phyloP scores from a whole-genome alignment of 345 rosid species.

The Firmiana major region DNA sequence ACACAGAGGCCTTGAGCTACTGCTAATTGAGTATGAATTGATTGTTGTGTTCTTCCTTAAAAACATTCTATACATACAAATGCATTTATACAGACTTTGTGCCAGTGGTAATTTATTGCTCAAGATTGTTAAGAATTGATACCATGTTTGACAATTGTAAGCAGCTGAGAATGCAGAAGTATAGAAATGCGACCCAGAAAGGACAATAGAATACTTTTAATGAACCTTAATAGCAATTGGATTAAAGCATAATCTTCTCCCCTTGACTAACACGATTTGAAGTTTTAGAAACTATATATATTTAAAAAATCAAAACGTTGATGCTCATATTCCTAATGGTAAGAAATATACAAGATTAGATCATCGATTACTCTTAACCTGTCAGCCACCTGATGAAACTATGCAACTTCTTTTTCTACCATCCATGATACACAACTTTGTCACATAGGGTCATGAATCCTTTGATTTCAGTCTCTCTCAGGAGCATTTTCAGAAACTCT shows the following conservation, averaged over 20 bases:
- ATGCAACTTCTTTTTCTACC: conserved; percentile 4
- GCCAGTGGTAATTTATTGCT: no score
- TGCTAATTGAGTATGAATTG: not conserved
- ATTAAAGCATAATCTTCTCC: not conserved
- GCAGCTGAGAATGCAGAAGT: no score
- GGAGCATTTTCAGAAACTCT: conserved; percentile 67
- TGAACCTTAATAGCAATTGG: not conserved
- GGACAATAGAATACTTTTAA: not conserved
- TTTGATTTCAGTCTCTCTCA: conserved; percentile 61
- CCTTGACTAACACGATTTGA: conserved; percentile 3
- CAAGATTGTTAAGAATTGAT: no score
- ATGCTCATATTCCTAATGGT: conserved; percentile 22
- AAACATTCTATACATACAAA: no score
- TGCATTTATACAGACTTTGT: no score
- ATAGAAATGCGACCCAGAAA: not conserved
- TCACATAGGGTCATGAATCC: not conserved
- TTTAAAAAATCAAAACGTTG: conserved; percentile 17
- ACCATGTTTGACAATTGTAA: no score
- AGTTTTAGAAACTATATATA: no score
- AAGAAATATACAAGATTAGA: conserved; percentile 32
- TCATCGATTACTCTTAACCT: conserved; percentile 5
- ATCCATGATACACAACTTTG: not conserved
- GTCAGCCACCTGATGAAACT: not conserved
- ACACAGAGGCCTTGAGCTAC: not conserved
- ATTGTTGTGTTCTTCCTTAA: not conserved